phyloP scores from a whole-genome alignment of 2,329 filamentous ascomycete genomes.

The Fusarium neocosmosporiellum region DNA sequence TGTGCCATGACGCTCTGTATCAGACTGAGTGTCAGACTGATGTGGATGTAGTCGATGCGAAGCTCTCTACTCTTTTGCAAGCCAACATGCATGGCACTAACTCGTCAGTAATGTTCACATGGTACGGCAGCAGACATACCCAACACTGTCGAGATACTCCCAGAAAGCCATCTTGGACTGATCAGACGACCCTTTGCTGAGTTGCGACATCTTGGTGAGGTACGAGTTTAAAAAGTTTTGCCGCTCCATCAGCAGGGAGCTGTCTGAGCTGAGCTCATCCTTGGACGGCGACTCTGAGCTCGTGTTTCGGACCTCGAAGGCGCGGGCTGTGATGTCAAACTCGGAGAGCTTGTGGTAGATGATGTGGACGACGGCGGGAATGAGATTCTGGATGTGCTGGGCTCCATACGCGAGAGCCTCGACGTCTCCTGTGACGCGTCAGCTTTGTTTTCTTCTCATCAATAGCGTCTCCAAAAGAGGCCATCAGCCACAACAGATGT shows the following conservation, averaged over 20 bases:
- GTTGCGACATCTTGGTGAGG: conserved; percentile 20
- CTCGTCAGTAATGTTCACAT: background rate
- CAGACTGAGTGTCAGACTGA: background rate
- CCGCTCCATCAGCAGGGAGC: conserved; percentile 8
- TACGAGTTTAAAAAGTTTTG: conserved; percentile 24
- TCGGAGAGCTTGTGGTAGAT: conserved; percentile 29
- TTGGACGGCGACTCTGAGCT: conserved; percentile 15
- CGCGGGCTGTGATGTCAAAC: conserved; percentile 26
- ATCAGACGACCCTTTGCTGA: conserved; percentile 17
- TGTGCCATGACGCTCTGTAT: background rate
- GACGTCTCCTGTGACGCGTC: conserved; percentile 2
- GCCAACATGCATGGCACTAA: background rate
- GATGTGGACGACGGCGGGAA: conserved; percentile 22
- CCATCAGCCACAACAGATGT: too few species aligned
- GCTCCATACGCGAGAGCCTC: conserved; percentile 23
- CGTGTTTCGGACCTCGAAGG: conserved; percentile 19
- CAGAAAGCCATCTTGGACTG: conserved; percentile 25
- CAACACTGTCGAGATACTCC: conserved; percentile 28
- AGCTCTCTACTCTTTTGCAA: background rate
- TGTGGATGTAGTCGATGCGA: background rate
- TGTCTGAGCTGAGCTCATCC: conserved; percentile 3
- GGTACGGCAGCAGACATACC: background rate
- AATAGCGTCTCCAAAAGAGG: background rate
- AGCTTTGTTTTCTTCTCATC: background rate
- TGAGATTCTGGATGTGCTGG: conserved; percentile 23